Evolutionary conservation across 192 early-diverging fungal genomes (phyloP).

Genomic region (Backusella morwellensis): DNA sequence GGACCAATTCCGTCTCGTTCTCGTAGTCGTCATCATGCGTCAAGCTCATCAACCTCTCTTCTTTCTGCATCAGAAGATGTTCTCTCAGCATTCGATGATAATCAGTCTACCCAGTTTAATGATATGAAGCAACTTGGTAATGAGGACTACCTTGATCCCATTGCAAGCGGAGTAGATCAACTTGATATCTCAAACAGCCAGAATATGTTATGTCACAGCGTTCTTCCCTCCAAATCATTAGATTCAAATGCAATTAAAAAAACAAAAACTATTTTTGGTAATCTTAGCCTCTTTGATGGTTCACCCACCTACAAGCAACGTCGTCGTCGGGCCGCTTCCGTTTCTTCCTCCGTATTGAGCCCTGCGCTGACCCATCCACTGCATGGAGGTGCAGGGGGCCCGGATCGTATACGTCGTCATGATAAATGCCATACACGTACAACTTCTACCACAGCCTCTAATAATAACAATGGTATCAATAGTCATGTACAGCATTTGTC

Average conservation of each 20-base stretch:
- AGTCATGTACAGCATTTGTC: not conserved
- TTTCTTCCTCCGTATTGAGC: conserved; percentile 14
- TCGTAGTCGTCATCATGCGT: not conserved
- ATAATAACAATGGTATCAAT: not conserved
- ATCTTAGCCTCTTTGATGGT: conserved; percentile 64
- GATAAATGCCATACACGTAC: conserved; percentile 24
- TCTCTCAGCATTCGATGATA: not conserved
- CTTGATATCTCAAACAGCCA: conserved; percentile 13
- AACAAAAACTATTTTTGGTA: conserved; percentile 44
- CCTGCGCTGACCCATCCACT: not conserved
- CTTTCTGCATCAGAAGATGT: not conserved
- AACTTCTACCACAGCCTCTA: conserved; percentile 11
- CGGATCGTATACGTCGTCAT: conserved; percentile 28
- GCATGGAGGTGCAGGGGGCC: conserved; percentile 7
- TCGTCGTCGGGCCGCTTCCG: conserved; percentile 53
- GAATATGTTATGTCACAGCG: conserved; percentile 19
- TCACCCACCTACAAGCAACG: conserved; percentile 75
- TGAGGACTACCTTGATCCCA: conserved; percentile 7
- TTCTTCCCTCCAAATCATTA: conserved; percentile 20
- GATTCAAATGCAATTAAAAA: conserved; percentile 32
- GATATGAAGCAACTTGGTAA: not conserved
- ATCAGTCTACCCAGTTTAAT: not conserved
- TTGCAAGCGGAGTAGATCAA: conserved; percentile 21
- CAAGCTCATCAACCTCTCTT: conserved; percentile 6
- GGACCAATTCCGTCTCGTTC: not conserved